Conservation (phyloP, 2,329 filamentous ascomycete species). For the Nannizzia gypsea region DNA sequence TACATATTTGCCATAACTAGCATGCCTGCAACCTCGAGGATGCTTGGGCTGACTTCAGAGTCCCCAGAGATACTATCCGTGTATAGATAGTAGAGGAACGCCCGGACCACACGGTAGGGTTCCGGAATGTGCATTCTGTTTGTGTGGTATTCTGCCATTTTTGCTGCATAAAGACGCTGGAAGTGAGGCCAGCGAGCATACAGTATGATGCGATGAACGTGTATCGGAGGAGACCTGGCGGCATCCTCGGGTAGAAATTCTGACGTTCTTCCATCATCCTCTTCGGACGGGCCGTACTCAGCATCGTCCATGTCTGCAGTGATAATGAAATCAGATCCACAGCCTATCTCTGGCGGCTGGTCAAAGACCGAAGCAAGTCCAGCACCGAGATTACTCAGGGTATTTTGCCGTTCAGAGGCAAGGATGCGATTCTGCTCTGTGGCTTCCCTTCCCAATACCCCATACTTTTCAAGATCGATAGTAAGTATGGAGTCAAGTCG, state of each 20-base stretch:
- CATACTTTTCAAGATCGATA: conserved; percentile 83
- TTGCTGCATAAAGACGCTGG: conserved; percentile 74
- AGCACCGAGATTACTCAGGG: conserved; percentile 57
- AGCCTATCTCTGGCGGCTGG: conserved; percentile 67
- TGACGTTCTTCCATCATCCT: conserved; percentile 25
- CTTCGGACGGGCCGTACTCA: conserved; percentile 50
- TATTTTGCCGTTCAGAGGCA: conserved; percentile 44
- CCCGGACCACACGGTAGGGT: conserved; percentile 83
- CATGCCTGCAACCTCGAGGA: conserved; percentile 82
- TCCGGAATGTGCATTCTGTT: conserved; percentile 98
- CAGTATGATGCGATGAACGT: conserved; percentile 89
- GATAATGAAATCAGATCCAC: conserved; percentile 80
- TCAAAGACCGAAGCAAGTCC: conserved; percentile 85
- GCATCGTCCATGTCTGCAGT: conserved; percentile 69
- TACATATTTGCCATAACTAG: conserved; percentile 98
- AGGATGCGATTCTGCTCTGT: conserved; percentile 37
- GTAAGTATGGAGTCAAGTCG: conserved; percentile 90
- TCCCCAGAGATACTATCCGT: conserved; percentile 70
- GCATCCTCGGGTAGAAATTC: conserved; percentile 27
- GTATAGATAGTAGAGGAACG: conserved; percentile 93
- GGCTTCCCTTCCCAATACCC: conserved; percentile 68
- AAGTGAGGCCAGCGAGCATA: conserved; percentile 97
- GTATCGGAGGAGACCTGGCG: conserved; percentile 65
- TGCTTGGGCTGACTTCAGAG: conserved; percentile 48
- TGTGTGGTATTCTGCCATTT: conserved; percentile 96